These are phyloP conservation scores for Oidiodendron maius DNA, from an alignment of 495 filamentous ascomycete species.

Conservation along the genomic window DNA sequence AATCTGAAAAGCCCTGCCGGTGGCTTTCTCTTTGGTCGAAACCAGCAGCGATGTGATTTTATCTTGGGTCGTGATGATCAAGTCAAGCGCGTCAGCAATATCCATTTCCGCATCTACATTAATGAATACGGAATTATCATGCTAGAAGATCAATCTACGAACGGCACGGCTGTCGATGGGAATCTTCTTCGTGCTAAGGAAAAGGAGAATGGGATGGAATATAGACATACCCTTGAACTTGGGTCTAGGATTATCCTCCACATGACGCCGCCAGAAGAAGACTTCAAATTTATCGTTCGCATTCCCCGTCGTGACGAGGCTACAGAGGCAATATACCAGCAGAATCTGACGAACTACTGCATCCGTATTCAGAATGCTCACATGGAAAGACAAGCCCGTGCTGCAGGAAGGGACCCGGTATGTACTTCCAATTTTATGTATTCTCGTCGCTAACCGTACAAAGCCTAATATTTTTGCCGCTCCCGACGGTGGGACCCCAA, in stretches of 20 bases:
- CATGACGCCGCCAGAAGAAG: constrained; percentile 28
- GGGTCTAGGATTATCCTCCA: constrained; percentile 20
- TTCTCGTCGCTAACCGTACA: constrained; percentile 6
- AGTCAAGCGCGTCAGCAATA: constrained; percentile 68
- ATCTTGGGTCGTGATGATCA: constrained; percentile 50
- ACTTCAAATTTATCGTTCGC: constrained; percentile 76
- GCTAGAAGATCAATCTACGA: constrained; percentile 87
- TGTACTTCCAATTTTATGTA: neutral
- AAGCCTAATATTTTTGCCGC: constrained; percentile 20
- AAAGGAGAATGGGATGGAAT: constrained; percentile 22
- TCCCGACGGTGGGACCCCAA: constrained; percentile 6
- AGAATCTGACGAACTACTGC: constrained; percentile 20
- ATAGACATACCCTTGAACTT: constrained; percentile 22
- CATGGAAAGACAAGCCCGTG: constrained; percentile 2
- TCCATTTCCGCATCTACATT: constrained; percentile 86
- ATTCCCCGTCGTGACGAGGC: constrained; percentile 47
- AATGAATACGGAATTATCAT: constrained; percentile 76
- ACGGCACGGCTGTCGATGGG: constrained; percentile 74
- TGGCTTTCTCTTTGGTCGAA: constrained; percentile 86
- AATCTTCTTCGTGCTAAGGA: constrained; percentile 21
- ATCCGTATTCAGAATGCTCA: constrained; percentile 8
- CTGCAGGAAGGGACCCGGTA: constrained; percentile 12
- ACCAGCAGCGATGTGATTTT: constrained; percentile 65
- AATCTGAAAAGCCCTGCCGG: constrained; percentile 51
- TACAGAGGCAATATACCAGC: constrained; percentile 12